A percentile compares a stretch with the other conserved stretches of the same genome.
Evolutionary conservation across 257 asterid species (phyloP).

Genomic region (Anisodus acutangulus): DNA sequence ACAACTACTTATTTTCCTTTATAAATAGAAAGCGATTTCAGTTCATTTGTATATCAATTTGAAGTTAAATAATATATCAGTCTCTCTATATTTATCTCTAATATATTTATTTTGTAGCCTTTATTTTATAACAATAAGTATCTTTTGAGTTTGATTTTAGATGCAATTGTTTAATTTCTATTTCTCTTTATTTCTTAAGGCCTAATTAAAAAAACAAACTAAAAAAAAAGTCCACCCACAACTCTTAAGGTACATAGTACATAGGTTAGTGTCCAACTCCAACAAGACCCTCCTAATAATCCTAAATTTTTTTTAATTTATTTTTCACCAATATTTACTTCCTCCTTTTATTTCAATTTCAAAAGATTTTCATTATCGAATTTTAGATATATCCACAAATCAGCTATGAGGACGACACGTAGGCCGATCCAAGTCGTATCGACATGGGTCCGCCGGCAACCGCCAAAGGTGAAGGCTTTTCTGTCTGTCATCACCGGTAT

Average conservation of each 20-base stretch:
- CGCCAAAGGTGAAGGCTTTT: slow-evolving; percentile 84
- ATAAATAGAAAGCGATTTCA: no score
- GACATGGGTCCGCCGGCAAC: slow-evolving; percentile 78
- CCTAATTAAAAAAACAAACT: no score
- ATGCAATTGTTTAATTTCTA: no score
- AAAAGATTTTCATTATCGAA: not conserved
- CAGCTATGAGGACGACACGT: slow-evolving; percentile 56
- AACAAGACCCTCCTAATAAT: not conserved
- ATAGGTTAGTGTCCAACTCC: not conserved
- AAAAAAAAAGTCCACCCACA: not conserved
- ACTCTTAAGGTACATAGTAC: not conserved
- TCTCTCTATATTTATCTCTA: no score
- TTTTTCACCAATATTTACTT: not conserved
- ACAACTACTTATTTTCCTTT: no score
- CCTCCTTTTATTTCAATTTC: not conserved
- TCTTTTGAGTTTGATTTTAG: no score
- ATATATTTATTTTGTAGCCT: no score
- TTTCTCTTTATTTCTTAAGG: no score
- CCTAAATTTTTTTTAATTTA: not conserved
- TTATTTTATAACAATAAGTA: no score
- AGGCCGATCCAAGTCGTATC: slow-evolving; percentile 68
- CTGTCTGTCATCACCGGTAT: slow-evolving; percentile 69
- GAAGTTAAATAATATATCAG: no score
- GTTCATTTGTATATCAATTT: no score
- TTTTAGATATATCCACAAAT: not conserved